Evolutionary conservation across 768 basidiomycete genomes (phyloP).

Genomic region (Trametes cingulata): DNA sequence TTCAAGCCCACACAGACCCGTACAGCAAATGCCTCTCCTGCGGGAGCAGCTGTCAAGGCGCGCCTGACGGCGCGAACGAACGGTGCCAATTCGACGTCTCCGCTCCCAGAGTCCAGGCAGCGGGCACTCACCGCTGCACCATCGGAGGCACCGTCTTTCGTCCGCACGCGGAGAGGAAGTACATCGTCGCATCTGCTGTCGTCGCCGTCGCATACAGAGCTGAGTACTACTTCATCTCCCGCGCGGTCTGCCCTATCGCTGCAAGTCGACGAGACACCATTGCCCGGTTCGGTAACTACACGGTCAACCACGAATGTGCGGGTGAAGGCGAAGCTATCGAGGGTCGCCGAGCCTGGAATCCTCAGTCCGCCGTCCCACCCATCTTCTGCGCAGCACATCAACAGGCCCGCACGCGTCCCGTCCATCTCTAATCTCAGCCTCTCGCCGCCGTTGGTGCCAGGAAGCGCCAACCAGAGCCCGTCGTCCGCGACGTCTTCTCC

Average conservation of each 20-base stretch:
- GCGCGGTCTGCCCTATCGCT: slow-evolving; percentile 22
- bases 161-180: slow-evolving; percentile 27
- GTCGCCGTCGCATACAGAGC: slow-evolving; percentile 14
- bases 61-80: slow-evolving; percentile 24
- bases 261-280: slow-evolving; percentile 23
- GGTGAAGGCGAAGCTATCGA: slow-evolving; percentile 66
- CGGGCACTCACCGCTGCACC: slow-evolving; percentile 32
- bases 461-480: slow-evolving; percentile 16
- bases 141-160: slow-evolving; percentile 17
- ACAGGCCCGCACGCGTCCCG: slow-evolving; percentile 33
- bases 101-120: slow-evolving; percentile 30
- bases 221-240: slow-evolving; percentile 18
- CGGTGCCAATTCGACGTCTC: slow-evolving; percentile 21
- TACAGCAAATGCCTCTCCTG: slow-evolving; percentile 36
- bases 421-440: slow-evolving; percentile 34
- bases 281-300: slow-evolving; percentile 13
- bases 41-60: slow-evolving; percentile 27
- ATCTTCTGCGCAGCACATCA: slow-evolving; percentile 23
- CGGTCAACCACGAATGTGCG: slow-evolving; percentile 25
- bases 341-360: slow-evolving; percentile 41
- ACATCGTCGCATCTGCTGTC: slow-evolving; percentile 28
- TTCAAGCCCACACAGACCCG: slow-evolving; percentile 34
- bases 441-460: slow-evolving; percentile 28
- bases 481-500: slow-evolving; percentile 20
- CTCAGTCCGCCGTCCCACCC: slow-evolving; percentile 26